Evolutionary conservation across 2,329 filamentous ascomycete species (phyloP).

Genomic region (Grosmannia huntii): DNA sequence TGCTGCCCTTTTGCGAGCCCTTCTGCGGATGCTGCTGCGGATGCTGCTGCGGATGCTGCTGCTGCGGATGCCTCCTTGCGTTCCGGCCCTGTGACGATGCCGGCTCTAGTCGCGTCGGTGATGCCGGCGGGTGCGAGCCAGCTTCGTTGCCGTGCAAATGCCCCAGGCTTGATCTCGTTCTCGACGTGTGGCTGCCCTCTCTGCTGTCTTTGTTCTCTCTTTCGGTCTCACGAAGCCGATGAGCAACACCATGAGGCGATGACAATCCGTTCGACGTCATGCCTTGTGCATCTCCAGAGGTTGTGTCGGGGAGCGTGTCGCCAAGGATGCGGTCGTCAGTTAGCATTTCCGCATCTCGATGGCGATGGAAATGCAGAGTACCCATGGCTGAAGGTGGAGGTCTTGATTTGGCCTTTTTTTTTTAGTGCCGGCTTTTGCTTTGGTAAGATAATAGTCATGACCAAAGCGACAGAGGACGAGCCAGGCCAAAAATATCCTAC

Average conservation of each 20-base stretch:
- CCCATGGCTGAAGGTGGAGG: slow-evolving; percentile 15
- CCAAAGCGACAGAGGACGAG: not conserved
- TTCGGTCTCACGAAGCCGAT: slow-evolving; percentile 13
- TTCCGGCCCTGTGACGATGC: not conserved
- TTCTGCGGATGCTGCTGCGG: not conserved
- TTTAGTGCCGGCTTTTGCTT: not conserved
- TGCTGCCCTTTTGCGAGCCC: not conserved
- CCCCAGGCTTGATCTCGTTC: not conserved
- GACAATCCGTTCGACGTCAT: slow-evolving; percentile 20
- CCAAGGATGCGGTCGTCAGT: slow-evolving; percentile 24
- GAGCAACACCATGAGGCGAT: slow-evolving; percentile 17
- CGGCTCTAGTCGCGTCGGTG: not conserved
- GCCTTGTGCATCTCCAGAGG: slow-evolving; percentile 18
- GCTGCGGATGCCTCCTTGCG: slow-evolving; percentile 2
- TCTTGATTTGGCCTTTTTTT: not conserved
- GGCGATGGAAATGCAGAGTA: slow-evolving; percentile 12
- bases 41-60: slow-evolving; percentile 7
- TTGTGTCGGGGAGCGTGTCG: slow-evolving; percentile 11
- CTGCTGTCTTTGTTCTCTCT: slow-evolving; percentile 13
- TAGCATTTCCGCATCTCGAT: slow-evolving; percentile 28
- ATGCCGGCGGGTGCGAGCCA: not conserved
- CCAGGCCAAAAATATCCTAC: not conserved
- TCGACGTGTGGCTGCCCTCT: not conserved
- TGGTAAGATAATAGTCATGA: not conserved
- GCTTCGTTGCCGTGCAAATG: not conserved